Evolutionary conservation across 805 yeast genomes (phyloP).

Genomic region (Hanseniaspora thailandica): DNA sequence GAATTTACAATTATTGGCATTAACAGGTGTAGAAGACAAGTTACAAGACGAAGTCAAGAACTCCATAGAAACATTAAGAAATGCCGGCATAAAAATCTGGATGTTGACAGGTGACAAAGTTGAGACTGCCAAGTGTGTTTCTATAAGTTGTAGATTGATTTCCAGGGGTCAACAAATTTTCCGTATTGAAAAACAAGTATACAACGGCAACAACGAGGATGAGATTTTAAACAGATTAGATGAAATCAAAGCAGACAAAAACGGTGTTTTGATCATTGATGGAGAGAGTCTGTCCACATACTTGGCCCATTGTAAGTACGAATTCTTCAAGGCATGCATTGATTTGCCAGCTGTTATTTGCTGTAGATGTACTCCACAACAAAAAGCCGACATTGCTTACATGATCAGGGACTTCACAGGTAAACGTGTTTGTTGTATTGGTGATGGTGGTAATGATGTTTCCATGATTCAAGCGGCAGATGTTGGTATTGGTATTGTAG

Average conservation of each 20-base stretch:
- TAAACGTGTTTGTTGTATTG: conserved; percentile 90
- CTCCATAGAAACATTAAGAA: conserved; percentile 79
- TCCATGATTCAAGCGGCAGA: conserved; percentile 98
- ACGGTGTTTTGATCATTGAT: conserved; percentile 68
- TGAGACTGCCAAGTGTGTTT: conserved; percentile 95
- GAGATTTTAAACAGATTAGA: conserved; percentile 69
- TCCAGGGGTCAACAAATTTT: conserved; percentile 91
- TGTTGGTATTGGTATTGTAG: conserved; percentile 97
- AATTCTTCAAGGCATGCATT: conserved; percentile 68
- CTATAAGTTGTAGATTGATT: conserved; percentile 87
- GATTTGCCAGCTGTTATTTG: conserved; percentile 90
- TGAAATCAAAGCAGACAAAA: conserved; percentile 43
- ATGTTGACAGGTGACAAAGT: conserved; percentile 98
- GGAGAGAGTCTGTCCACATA: conserved; percentile 78
- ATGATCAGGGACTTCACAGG: conserved; percentile 69
- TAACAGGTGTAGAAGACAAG: conserved; percentile 96
- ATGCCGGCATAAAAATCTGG: conserved; percentile 97
- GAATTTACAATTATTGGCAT: conserved; percentile 74
- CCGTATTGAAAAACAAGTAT: conserved; percentile 52
- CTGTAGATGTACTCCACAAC: conserved; percentile 97
- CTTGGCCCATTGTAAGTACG: conserved; percentile 49
- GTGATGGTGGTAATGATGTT: conserved; percentile 99
- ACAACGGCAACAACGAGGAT: conserved; percentile 39
- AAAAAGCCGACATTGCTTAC: conserved; percentile 87
- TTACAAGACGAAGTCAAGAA: conserved; percentile 84